Conservation (phyloP, 2,329 filamentous ascomycete genomes). For the Sphaerulina vaccinii region DNA sequence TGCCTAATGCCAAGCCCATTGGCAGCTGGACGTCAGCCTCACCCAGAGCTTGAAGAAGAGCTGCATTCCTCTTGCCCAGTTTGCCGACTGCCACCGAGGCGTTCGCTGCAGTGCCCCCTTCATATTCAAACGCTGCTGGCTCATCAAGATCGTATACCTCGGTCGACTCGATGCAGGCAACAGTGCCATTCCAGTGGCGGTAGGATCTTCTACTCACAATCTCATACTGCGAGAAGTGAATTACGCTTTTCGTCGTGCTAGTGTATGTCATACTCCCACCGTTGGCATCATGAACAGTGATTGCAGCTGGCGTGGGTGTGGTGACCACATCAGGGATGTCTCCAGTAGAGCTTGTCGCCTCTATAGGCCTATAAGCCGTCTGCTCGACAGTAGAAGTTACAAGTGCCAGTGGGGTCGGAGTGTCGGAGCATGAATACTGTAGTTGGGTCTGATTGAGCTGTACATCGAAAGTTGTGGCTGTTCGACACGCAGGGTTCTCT, state of each 20-base stretch:
- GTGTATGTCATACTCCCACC: slow-evolving; percentile 25
- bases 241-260: slow-evolving; percentile 43
- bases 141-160: slow-evolving; percentile 37
- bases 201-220: slow-evolving; percentile 38
- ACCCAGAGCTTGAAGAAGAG: slow-evolving; percentile 36
- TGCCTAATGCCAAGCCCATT: slow-evolving; percentile 33
- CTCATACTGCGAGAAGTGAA: slow-evolving; percentile 46
- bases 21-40: slow-evolving; percentile 15
- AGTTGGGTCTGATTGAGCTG: slow-evolving; percentile 20
- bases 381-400: slow-evolving; percentile 35
- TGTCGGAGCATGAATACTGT: slow-evolving; percentile 27
- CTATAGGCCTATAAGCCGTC: slow-evolving; percentile 31
- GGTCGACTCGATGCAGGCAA: slow-evolving; percentile 37
- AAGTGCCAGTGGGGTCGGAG: slow-evolving; percentile 34
- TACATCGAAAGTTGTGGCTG: slow-evolving; percentile 26
- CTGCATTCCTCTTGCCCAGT: slow-evolving; percentile 33
- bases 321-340: slow-evolving; percentile 32
- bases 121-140: slow-evolving; percentile 41
- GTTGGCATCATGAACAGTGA: slow-evolving; percentile 26
- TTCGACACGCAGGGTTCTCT: slow-evolving; percentile 28
- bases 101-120: slow-evolving; percentile 25
- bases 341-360: slow-evolving; percentile 31
- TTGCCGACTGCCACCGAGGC: slow-evolving; percentile 30
- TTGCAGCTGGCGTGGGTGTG: slow-evolving; percentile 32
- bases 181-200: slow-evolving; percentile 31